Base-by-base conservation (phyloP, 176 grass and related monocot genomes). In the Oryza meyeriana region DNA sequence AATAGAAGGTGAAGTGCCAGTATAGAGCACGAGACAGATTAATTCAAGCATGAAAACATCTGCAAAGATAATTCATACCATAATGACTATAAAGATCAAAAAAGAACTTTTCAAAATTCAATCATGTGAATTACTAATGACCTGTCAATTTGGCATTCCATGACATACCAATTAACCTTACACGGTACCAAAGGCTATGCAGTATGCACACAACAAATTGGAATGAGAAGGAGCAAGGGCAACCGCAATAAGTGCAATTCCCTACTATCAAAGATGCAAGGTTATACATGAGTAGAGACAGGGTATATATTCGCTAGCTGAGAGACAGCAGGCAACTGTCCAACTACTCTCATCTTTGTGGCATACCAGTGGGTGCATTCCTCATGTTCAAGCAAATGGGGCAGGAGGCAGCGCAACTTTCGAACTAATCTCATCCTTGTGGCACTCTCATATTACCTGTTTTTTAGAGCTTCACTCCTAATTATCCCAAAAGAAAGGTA, bases 31-130 rank as follows among this genome's bases (percentile, higher is more conserved):
- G n/a, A 27, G 22, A 32, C 7, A 12, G 20, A 39, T 22, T 70
- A 82, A 0, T 83, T 74, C 38, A 47, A 74, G 42, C 39, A 74
- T 75, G 40, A 47, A 59, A 83, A 74, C 64, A 29, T 32, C 8
- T 42, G 8, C 9, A 73, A 63, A 82, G 12, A 29, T 13, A 27
- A 30, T 59, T 6, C 20, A 63, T 74, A 18, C 18, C 71, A 82
- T 34, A 64, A 64, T 72, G 36, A 30, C 26, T 48, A 16, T 47
- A 82, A 81, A 57, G 52, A 10, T 11, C 18, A 72, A 3, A 71
- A 16, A 34, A 10, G 9, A 72, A 6, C n/a, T 45, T 45, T 41
- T 82, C 28, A 12, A 2, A n/a, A 16, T 63, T 63, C 29, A 44
- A 65, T 73, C 36, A 73, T 34, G 28, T 0, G 11, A 22, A 47